Evolutionary conservation across 116 monocot species (phyloP), one percentile per base, ranked within the genome.

Genomic region (Zostera marina): DNA sequence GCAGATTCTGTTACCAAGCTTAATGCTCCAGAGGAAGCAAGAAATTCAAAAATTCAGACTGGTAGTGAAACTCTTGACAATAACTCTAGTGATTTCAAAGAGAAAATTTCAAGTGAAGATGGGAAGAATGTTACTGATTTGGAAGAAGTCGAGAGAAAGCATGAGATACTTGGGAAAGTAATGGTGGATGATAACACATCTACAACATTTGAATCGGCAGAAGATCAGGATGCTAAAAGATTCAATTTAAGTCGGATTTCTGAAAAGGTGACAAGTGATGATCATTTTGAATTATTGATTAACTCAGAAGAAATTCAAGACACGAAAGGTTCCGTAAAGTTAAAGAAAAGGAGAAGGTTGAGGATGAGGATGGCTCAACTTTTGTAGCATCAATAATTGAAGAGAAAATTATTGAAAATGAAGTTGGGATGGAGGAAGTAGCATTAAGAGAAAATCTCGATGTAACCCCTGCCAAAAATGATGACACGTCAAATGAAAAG

Each of bases 401-500:
- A 5, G 13, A 22, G 12, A 4, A 43, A 41, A 44, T 20, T 41
- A 59, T 43, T 16, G 44, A 59, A 41, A 44, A 44, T 11, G 41
- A 22, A 11, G 20, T 22, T 20, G 11, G 11, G 22, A 13, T 14
- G 16, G 59, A 22, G 7, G 59, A 59, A 43, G 41, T 59, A 59
- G 59, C 12, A 44, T 17, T 6, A 42, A 17, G 21, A 43, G 22
- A 59, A 6, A 19, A 5, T 10, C 43, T 43, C 11, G 13, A 44
- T 21, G 21, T 7, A 43, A 44, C 2, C 11, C 22, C 59, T 59
- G n/a, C 59, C 20, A 44, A 15, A 59, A 59, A 59, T 44, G 21
- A 43, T 22, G 43, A 11, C 43, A 59, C 13, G 15, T 44, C 20
- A 44, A 41, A 59, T 59, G 59, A 59, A 59, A 41, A 10, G 43